Base-by-base conservation (phyloP, 352 stramenopile genomes). In the Lagenidium giganteum region DNA sequence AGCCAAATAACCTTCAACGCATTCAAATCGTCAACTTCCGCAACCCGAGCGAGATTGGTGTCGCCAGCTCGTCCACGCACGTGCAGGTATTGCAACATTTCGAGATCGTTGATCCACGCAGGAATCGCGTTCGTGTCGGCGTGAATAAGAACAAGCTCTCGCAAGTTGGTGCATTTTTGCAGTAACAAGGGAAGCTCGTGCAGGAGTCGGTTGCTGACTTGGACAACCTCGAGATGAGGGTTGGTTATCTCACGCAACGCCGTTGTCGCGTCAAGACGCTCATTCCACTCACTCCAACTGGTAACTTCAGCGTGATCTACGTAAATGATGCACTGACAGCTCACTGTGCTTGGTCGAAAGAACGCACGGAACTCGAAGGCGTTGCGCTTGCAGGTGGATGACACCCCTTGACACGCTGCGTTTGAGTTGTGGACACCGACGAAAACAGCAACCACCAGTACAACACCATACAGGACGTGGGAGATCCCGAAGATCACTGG, bases 161-260 rank as follows among this genome's bases (percentile, higher is more conserved):
- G 40, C 8, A 56, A 23, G 4, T 43, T 24, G 4, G 24, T 31
- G 11, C 40, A 56, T 5, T 46, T 28, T 9, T 16, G 22, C 2
- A 56, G 9, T n/a, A 21, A 21, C 21, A 50, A 25, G 3, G 48
- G 40, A 0, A 56, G 27, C 7, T 17, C 14, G 11, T 9, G 8
- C 24, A 56, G 12, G 16, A 50, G 40, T n/a, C 40, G 18, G 26
- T 56, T 34, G 13, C 44, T 41, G 21, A 56, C 29, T 17, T 56
- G 48, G 13, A 56, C 18, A 18, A 56, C 40, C 35, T 41, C 18
- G 4, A 56, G 48, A 27, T n/a, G n/a, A n/a, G n/a, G n/a, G n/a
- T n/a, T n/a, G n/a, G n/a, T 29, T 36, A 3, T 37, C 26, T 3
- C 26, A 23, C 4, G 14, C 32, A 50, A 21, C 0, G 43, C 40